Conservation (phyloP, 306 rosid species). For the Dalbergia cochinchinensis region DNA sequence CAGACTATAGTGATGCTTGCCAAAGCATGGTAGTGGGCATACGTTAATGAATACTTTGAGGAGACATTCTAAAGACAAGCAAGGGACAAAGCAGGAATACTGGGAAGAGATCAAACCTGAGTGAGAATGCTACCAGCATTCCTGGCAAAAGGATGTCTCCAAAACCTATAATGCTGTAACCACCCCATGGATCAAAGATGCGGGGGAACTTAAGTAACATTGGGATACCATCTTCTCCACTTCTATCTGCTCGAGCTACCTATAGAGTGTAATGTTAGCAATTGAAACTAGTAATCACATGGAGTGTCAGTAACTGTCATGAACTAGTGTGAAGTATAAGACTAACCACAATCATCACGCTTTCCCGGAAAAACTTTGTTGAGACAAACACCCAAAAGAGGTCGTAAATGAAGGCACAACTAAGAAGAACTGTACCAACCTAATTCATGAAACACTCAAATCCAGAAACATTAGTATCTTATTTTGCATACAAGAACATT, state of each 20-base stretch:
- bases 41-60: background rate
- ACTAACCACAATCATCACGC: constrained; percentile 99
- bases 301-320: background rate
- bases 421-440: constrained; percentile 94
- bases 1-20: background rate
- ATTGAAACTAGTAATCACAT: constrained; percentile 35
- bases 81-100: constrained; percentile 8
- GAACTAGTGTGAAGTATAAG: constrained; percentile 26
- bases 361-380: constrained; percentile 80
- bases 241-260: constrained; percentile 94
- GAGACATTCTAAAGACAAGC: constrained; percentile 33
- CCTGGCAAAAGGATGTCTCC: constrained; percentile 99
- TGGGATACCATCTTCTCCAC: constrained; percentile 96
- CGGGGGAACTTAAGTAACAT: constrained; percentile 93
- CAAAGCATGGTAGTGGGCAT: too few species aligned
- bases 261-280: constrained; percentile 40
- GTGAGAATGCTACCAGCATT: constrained; percentile 86
- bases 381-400: constrained; percentile 97
- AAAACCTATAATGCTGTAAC: constrained; percentile 95
- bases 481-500: constrained; percentile 21
- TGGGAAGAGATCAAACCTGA: constrained; percentile 65
- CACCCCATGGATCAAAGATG: constrained; percentile 95
- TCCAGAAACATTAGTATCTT: constrained; percentile 39
- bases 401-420: constrained; percentile 91
- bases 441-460: constrained; percentile 49